Evolutionary conservation across 2,329 filamentous ascomycete species (phyloP), one percentile per base, ranked within the genome.

Genomic region (Moelleriella libera): DNA sequence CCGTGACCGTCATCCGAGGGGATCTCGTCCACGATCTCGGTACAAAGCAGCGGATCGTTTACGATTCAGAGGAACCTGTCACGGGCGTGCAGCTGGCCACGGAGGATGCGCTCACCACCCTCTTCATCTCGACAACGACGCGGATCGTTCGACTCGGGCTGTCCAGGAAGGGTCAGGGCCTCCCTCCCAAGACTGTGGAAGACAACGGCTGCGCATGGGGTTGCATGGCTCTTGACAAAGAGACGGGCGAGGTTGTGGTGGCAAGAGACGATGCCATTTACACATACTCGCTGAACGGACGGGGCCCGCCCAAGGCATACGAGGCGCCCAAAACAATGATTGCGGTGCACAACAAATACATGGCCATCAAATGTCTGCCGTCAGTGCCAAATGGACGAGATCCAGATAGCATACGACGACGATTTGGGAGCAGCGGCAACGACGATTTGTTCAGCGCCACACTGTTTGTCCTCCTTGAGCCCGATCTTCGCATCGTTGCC

Each of bases 11-110:
- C 30, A 86, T 98, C 49, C 79, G 92, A 49, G 92, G 94, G 51
- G 92, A 98, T 61, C 71, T 98, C 45, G 86, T 98, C 56, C 88
- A 98, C 62, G 92, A 98, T 62, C 81, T 92, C 49, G 92, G 94
- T 28, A 88, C 90, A 9, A 88, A 88, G 61, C 92, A 98, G 63
- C 80, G 92, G 47, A 92, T 90, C 34, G 87, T 98, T 8, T 92
- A 94, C 66, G 92, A 98, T 61, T 95, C 89, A 0, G 89, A 97
- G 57, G 92, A 98, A 62, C 94, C 92, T 0, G 82, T 98, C 8
- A 98, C 92, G 0, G 90, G 89, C 2, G 81, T 98, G 11, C 85
- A 92, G 58, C 83, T 95, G 51, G 67, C 72, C 43, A 71, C 74
- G 43, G 78, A 82, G 46, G 67, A 69, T 11, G 72, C 68, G 53